These are phyloP conservation scores for Ganoderma leucocontextum DNA, from an alignment of 1,284 basidiomycete genomes.

Conservation along the genomic window DNA sequence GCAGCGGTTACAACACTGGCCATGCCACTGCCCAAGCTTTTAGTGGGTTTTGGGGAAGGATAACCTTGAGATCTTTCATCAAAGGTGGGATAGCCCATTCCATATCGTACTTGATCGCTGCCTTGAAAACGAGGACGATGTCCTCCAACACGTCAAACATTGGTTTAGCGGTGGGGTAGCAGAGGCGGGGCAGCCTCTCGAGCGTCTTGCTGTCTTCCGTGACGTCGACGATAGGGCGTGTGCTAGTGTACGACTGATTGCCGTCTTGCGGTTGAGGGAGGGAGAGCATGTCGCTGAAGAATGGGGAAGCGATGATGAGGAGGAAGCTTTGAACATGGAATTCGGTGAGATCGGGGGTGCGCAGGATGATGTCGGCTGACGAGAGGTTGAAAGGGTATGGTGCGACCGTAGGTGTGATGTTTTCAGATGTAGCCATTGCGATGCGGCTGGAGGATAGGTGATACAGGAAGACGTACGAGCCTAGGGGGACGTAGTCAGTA, in stretches of 20 bases:
- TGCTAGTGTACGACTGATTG: not conserved
- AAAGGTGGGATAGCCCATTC: slow-evolving; percentile 8
- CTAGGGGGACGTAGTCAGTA: not conserved
- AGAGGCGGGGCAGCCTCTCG: slow-evolving; percentile 46
- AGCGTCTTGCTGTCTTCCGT: slow-evolving; percentile 45
- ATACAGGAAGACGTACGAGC: slow-evolving; percentile 16
- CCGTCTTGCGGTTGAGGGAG: slow-evolving; percentile 18
- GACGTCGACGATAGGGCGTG: slow-evolving; percentile 37
- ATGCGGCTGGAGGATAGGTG: slow-evolving; percentile 13
- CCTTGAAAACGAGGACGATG: slow-evolving; percentile 22
- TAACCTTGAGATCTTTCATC: too few relatives aligned
- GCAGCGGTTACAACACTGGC: too few relatives aligned
- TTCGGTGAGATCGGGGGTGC: slow-evolving; percentile 18
- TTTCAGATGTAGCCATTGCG: not conserved
- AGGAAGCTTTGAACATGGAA: slow-evolving; percentile 29
- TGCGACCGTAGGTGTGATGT: not conserved
- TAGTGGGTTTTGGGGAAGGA: not conserved
- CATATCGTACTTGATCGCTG: slow-evolving; percentile 34
- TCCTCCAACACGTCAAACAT: not conserved
- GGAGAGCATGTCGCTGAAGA: slow-evolving; percentile 31
- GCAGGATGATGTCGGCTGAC: not conserved
- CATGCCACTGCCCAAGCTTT: not conserved
- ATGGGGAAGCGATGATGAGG: slow-evolving; percentile 29
- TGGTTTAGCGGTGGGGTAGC: slow-evolving; percentile 44
- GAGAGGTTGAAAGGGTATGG: not conserved